phyloP scores from a whole-genome alignment of 441 rosid species.

The California macrophylla region DNA sequence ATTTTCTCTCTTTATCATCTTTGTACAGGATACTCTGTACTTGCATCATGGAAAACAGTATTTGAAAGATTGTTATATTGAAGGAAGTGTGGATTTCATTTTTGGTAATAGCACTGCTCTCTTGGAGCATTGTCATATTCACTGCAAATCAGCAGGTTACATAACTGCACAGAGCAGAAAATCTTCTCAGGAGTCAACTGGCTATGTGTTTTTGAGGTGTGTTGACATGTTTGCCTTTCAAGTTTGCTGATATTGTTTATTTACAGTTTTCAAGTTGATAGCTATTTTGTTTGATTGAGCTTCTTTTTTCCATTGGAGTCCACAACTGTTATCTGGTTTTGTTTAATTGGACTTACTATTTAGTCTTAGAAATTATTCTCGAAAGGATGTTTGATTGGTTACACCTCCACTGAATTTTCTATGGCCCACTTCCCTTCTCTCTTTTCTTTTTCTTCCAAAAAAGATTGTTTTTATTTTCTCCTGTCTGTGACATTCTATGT shows the following conservation, averaged over 20 bases:
- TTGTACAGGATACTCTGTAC: slow-evolving; percentile 77
- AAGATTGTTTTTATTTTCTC: too few relatives aligned
- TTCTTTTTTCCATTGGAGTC: too few relatives aligned
- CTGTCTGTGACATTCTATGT: too few relatives aligned
- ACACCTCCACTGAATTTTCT: too few relatives aligned
- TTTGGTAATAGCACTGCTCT: slow-evolving; percentile 91
- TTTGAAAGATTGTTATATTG: slow-evolving; percentile 76
- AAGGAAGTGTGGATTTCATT: slow-evolving; percentile 90
- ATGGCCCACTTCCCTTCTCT: too few relatives aligned
- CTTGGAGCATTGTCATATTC: slow-evolving; percentile 89
- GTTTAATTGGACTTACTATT: too few relatives aligned
- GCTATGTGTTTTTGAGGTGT: slow-evolving; percentile 83
- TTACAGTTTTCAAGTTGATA: not conserved
- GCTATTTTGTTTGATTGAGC: too few relatives aligned
- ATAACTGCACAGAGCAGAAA: slow-evolving; percentile 92
- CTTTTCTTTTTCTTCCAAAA: too few relatives aligned
- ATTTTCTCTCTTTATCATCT: slow-evolving; percentile 3
- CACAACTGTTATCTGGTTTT: too few relatives aligned
- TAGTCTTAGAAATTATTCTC: too few relatives aligned
- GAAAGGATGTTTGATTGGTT: too few relatives aligned
- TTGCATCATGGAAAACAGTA: slow-evolving; percentile 88
- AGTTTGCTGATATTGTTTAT: not conserved
- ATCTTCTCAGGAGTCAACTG: slow-evolving; percentile 85
- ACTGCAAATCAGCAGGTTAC: slow-evolving; percentile 81
- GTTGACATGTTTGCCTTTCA: not conserved